Percentiles rank a stretch among this genome's conserved stretches.
Conservation (phyloP, 768 basidiomycete species). For the Suillus subaureus region DNA sequence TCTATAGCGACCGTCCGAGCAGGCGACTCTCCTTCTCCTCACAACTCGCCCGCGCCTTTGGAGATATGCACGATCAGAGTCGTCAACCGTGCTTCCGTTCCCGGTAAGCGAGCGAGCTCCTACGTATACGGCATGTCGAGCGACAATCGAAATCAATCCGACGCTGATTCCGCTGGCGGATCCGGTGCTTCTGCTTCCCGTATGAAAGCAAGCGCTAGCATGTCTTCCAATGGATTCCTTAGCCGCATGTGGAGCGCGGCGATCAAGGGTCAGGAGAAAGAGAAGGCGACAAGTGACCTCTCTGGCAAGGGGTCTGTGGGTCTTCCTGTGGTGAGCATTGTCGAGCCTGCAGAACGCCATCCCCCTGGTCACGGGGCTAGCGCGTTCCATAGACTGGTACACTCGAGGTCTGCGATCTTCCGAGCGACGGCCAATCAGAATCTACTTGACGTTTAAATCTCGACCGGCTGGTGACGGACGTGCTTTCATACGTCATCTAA, state of each 20-base stretch:
- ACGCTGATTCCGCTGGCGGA: conserved; percentile 16
- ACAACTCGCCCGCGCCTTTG: conserved; percentile 14
- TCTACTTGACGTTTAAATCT: conserved; percentile 29
- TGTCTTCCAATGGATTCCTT: conserved; percentile 53
- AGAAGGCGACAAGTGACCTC: conserved; percentile 17
- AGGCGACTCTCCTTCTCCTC: conserved; percentile 25
- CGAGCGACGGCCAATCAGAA: conserved; percentile 32
- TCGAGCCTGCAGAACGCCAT: conserved; percentile 29
- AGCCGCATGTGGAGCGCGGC: conserved; percentile 79
- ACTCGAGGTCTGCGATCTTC: conserved; percentile 48
- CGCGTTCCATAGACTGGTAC: conserved; percentile 44
- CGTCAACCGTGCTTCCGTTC: conserved; percentile 25
- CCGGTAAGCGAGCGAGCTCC: conserved; percentile 29
- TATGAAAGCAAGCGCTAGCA: conserved; percentile 41
- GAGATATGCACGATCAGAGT: conserved; percentile 27
- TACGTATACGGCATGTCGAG: conserved; percentile 28
- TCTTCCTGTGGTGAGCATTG: conserved; percentile 24
- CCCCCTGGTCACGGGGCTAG: conserved; percentile 30
- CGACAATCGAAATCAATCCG: conserved; percentile 17
- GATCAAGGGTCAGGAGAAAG: conserved; percentile 41
- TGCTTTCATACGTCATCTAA: conserved; percentile 24
- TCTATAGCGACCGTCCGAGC: conserved; percentile 40
- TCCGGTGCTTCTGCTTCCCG: conserved; percentile 19
- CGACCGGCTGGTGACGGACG: conserved; percentile 23
- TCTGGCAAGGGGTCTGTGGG: conserved; percentile 11